Evolutionary conservation across 108 stramenopile genomes (phyloP).

Genomic region (Stephanodiscus triporus): DNA sequence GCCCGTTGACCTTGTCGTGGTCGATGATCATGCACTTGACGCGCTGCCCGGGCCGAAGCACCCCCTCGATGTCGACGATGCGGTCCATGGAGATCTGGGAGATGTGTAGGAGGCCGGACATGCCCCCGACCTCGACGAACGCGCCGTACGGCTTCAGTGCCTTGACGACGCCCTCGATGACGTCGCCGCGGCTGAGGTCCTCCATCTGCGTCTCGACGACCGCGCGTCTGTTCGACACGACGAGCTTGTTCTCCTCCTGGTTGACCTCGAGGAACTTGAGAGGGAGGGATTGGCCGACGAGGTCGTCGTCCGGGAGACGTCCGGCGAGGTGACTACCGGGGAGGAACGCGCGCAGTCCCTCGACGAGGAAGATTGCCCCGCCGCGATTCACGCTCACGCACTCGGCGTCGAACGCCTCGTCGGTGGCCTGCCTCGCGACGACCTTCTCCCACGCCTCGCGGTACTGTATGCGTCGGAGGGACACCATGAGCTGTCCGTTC

Average conservation of each 20-base stretch:
- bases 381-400: constrained; percentile 93
- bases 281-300: constrained; percentile 82
- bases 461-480: constrained; percentile 89
- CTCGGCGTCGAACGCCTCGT: constrained; percentile 90
- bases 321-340: constrained; percentile 95
- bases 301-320: constrained; percentile 84
- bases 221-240: constrained; percentile 94
- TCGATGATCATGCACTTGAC: constrained; percentile 99
- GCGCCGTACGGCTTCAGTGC: constrained; percentile 98
- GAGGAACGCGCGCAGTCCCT: constrained; percentile 94
- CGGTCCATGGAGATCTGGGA: constrained; percentile 98
- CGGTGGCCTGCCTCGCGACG: constrained; percentile 63
- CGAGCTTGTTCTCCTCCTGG: constrained; percentile 92
- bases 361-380: constrained; percentile 92
- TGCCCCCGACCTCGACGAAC: constrained; percentile 96
- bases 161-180: constrained; percentile 91
- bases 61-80: constrained; percentile 91
- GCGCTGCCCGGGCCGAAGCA: constrained; percentile 88
- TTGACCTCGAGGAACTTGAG: constrained; percentile 96
- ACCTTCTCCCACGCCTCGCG: constrained; percentile 91
- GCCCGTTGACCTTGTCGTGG: constrained; percentile 95
- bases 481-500: constrained; percentile 90
- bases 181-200: constrained; percentile 89
- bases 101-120: constrained; percentile 97
- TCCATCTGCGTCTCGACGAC: constrained; percentile 94